Conservation (phyloP, 345 rosid species). For the Nephelium lappaceum region DNA sequence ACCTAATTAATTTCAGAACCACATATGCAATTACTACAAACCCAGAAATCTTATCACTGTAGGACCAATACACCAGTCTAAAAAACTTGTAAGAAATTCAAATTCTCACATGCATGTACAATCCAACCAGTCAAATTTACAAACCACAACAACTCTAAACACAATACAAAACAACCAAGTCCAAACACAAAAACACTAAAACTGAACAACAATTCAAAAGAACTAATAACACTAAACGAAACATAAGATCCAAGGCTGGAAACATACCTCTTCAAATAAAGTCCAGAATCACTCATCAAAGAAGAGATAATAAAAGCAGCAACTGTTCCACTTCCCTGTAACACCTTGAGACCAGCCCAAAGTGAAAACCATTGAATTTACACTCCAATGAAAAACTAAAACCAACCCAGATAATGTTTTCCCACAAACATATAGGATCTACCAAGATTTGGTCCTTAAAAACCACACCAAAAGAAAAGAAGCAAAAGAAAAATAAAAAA, state of each 20-base stretch:
- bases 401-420: conserved; percentile 30
- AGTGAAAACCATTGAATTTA: conserved; percentile 30
- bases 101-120: neutral
- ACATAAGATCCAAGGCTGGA: conserved; percentile 7
- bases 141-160: conserved; percentile 1
- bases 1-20: conserved; percentile 1
- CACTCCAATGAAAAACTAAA: conserved; percentile 26
- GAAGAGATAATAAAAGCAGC: conserved; percentile 32
- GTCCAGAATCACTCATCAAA: conserved; percentile 33
- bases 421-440: conserved; percentile 32
- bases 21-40: neutral
- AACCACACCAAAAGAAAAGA: neutral
- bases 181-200: neutral
- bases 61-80: neutral
- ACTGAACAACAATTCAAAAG: neutral
- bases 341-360: conserved; percentile 27
- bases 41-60: conserved; percentile 16
- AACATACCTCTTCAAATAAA: conserved; percentile 29
- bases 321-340: conserved; percentile 30
- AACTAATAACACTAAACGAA: neutral
- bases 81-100: neutral
- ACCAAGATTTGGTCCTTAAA: conserved; percentile 19
- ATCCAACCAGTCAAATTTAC: neutral
- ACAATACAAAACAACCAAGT: neutral
- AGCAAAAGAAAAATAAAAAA: conserved; percentile 7